A percentile compares a stretch with the other conserved stretches of the same genome.
These are phyloP conservation scores for Hortaea sp. DNA, from an alignment of 2,329 filamentous ascomycete species.

Conservation along the genomic window DNA sequence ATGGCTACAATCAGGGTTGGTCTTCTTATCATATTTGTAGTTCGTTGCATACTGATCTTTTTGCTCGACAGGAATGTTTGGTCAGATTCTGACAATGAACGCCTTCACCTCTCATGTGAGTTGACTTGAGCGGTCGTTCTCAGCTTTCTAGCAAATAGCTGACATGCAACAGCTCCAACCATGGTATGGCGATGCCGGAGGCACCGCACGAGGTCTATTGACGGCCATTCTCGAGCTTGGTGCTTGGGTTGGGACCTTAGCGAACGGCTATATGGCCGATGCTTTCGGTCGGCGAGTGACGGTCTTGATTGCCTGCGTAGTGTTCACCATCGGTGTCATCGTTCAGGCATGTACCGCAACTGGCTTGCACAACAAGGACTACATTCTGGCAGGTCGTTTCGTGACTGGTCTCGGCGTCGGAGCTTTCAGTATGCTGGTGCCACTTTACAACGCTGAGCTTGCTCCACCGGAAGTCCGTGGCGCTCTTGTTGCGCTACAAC, in stretches of 20 bases:
- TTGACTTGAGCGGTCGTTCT: slow-evolving; percentile 18
- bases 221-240: slow-evolving; percentile 13
- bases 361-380: slow-evolving; percentile 9
- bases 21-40: too few species aligned
- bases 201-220: slow-evolving; percentile 7
- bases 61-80: slow-evolving; percentile 9
- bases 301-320: slow-evolving; percentile 53
- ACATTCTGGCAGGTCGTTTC: slow-evolving; percentile 62
- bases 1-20: slow-evolving; percentile 19
- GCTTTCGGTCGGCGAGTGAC: slow-evolving; percentile 58
- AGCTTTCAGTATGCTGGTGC: slow-evolving; percentile 53
- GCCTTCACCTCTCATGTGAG: slow-evolving; percentile 14
- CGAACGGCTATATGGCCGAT: slow-evolving; percentile 64
- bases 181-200: background rate
- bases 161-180: background rate
- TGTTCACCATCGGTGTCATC: slow-evolving; percentile 63
- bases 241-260: slow-evolving; percentile 56
- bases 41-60: too few species aligned
- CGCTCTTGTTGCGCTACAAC: slow-evolving; percentile 54
- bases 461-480: slow-evolving; percentile 54
- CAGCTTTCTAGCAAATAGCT: slow-evolving; percentile 9
- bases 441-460: slow-evolving; percentile 37
- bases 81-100: slow-evolving; percentile 15
- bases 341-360: slow-evolving; percentile 15
- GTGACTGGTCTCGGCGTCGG: slow-evolving; percentile 62